Evolutionary conservation across 2,329 filamentous ascomycete species (phyloP), one percentile per base, ranked within the genome.

Genomic region (Phaeosphaeria sp.): DNA sequence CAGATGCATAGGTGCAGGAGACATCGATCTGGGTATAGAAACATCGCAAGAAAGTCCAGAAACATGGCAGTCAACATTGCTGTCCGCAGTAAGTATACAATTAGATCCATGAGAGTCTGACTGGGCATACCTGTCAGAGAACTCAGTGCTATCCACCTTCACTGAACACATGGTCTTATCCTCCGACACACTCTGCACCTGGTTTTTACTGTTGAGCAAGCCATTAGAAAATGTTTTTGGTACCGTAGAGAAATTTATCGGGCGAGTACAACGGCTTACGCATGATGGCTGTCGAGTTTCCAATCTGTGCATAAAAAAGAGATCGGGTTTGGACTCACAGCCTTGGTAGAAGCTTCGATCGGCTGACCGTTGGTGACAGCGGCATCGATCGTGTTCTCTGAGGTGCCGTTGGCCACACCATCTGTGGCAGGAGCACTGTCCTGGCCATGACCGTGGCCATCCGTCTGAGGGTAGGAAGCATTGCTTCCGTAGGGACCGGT

Each of bases 171-270:
- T 36, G 30, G 13, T 36, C 13, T 3, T 13, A 72, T 55, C 70
- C 72, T 80, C 73, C 66, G 82, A 68, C 71, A 84, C 81, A 62
- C 81, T 78, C 67, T 79, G 77, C 71, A 83, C 80, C 65, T 77
- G 80, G 61, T 50, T 59, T 72, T 77, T 80, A 68, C 80, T 80
- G 75, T 87, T 81, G 74, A 87, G 82, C 50, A 80, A 84, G 61
- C 82, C 81, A 72, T 86, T 84, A 60, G 83, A 84, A 73, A 84
- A 85, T 20, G 82, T 84, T 72, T 72, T 81, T 78, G 56, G 69
- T 65, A 58, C 65, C 58, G 54, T 55, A 63, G 60, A 61, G 59
- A 60, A 76, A 57, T 67, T 64, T 74, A 63, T 62, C 71, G 68
- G 59, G 71, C 60, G 69, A 64, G 70, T 69, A 70, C 55, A 57